A percentile compares a stretch with the other conserved stretches of the same genome.
Conservation (phyloP, 306 rosid genomes). For the Albizia julibrissin region DNA sequence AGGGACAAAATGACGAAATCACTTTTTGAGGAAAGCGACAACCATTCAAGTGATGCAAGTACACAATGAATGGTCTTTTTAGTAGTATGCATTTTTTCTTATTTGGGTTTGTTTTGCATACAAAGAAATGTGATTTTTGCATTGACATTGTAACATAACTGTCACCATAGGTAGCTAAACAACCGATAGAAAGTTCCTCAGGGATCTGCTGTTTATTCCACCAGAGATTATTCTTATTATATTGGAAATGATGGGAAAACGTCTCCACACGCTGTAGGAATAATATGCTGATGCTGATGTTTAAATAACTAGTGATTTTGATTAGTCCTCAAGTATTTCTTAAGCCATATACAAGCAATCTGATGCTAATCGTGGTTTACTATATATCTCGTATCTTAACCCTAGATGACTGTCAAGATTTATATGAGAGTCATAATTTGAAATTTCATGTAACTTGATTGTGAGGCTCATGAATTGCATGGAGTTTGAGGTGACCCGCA, state of each 20-base stretch:
- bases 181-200: not conserved
- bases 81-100: conserved; percentile 20
- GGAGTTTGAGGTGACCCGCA: not conserved
- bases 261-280: conserved; percentile 5
- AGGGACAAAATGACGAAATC: conserved; percentile 50
- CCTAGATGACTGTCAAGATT: not conserved
- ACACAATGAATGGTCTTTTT: conserved; percentile 1
- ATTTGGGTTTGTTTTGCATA: not conserved
- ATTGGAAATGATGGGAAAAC: conserved; percentile 8
- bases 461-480: not conserved
- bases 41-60: conserved; percentile 47
- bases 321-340: conserved; percentile 14
- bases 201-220: not conserved
- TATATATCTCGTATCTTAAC: conserved; percentile 7
- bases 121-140: not conserved
- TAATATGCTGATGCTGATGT: conserved; percentile 10
- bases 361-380: conserved; percentile 7
- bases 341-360: conserved; percentile 11
- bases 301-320: not conserved
- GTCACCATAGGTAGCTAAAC: not conserved
- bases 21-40: conserved; percentile 37
- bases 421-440: not conserved
- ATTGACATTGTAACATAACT: not conserved
- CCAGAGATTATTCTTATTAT: not conserved
- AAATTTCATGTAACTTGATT: not conserved